phyloP scores from a whole-genome alignment of 345 rosid species.

The Citrus medica region DNA sequence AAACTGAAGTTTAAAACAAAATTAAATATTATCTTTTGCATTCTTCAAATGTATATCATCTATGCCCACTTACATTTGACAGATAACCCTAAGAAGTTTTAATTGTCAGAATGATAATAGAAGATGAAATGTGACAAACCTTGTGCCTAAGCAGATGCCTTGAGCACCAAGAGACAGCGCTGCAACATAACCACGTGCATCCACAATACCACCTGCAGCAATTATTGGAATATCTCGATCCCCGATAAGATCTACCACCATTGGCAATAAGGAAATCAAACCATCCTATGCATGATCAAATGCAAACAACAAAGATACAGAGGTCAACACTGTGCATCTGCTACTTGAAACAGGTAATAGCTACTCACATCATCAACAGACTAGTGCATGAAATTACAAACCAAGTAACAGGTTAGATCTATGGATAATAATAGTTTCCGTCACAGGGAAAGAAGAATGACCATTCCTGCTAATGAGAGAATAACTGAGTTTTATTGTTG shows the following conservation, averaged over 20 bases:
- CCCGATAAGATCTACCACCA: slow-evolving; percentile 67
- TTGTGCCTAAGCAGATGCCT: slow-evolving; percentile 85
- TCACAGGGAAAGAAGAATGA: neutral
- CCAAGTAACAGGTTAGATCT: neutral
- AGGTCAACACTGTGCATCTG: neutral
- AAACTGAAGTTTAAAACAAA: neutral
- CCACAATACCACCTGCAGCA: slow-evolving; percentile 79
- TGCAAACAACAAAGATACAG: neutral
- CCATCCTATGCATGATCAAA: slow-evolving; percentile 42
- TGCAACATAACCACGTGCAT: slow-evolving; percentile 84
- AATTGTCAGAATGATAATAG: neutral
- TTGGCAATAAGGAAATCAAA: slow-evolving; percentile 68
- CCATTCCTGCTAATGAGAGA: neutral
- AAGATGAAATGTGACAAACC: slow-evolving; percentile 33
- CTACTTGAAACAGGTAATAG: neutral
- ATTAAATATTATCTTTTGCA: neutral
- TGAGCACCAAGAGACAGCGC: slow-evolving; percentile 87
- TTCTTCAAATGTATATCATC: neutral
- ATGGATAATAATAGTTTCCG: neutral
- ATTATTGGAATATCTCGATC: slow-evolving; percentile 66
- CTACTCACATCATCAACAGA: neutral
- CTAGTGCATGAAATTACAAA: neutral
- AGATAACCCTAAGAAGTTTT: neutral
- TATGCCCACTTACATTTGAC: neutral
- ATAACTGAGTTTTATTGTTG: neutral